Evolutionary conservation across 2,329 filamentous ascomycete genomes (phyloP), one percentile per base, ranked within the genome.

Genomic region (Neonectria faginata): DNA sequence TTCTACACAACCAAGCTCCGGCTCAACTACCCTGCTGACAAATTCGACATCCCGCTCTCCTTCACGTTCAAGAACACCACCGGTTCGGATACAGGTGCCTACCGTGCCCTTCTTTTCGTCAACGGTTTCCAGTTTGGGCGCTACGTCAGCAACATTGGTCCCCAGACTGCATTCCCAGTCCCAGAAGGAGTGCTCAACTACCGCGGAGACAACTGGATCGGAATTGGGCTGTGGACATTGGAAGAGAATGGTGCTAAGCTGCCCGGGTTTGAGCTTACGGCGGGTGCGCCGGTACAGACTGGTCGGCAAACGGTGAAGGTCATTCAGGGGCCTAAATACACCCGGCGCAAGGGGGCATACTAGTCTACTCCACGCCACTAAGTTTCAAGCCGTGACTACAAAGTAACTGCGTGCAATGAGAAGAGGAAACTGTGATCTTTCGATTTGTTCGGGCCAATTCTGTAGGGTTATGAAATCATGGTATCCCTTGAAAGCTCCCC

Each of bases 151-250:
- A 90, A 93, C 67, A 83, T 94, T n/a, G 92, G 92, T 0, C 92
- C 92, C 1, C 91, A 95, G 79, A 88, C 84, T 0, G 82, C 77
- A 2, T 94, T 89, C 74, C 91, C 91, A 1, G 91, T 94, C 0
- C 91, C 92, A 0, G 86, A 93, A 78, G 91, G 91, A 22, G 83
- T 94, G 22, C 79, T 93, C 55, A 85, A 94, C 73, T 91, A 93
- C 75, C 81, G 83, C 5, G 91, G 91, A 0, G 84, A 82, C 33
- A 95, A 95, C 70, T 91, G 86, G 77, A 72, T 94, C 6, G 90
- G 86, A 0, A 71, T 95, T 5, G 88, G 85, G 25, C 74, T 95
- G 16, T 94, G 91, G 92, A 86, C 88, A 0, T 80, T 90, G 58
- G 86, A 89, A 44, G 77, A 78, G 1, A 78, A 76, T 3, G 89